phyloP scores from a whole-genome alignment of 768 basidiomycete genomes.

The Mycena capillaripes region DNA sequence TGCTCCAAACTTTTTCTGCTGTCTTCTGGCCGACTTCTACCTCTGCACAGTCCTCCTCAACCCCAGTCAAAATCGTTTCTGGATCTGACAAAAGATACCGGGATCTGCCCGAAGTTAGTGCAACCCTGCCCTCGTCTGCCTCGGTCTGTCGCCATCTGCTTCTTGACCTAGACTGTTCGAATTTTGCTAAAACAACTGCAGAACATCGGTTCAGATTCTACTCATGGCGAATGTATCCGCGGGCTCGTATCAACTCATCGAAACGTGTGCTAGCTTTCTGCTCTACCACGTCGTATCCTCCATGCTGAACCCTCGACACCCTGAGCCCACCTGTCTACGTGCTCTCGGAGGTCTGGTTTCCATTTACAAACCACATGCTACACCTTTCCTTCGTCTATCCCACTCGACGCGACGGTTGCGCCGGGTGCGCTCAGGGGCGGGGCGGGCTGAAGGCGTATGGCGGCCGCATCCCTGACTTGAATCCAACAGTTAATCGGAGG shows the following conservation, averaged over 20 bases:
- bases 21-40: too few species aligned
- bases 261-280: background rate
- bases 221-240: background rate
- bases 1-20: background rate
- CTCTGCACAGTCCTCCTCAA: background rate
- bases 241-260: background rate
- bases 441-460: background rate
- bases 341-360: background rate
- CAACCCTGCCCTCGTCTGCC: background rate
- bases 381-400: background rate
- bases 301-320: background rate
- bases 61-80: background rate
- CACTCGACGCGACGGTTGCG: too few species aligned
- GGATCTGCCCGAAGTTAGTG: background rate
- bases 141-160: background rate
- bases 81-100: background rate
- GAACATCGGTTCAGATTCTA: background rate
- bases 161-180: background rate
- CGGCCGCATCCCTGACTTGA: background rate
- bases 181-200: background rate
- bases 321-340: background rate
- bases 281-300: background rate
- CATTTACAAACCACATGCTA: background rate
- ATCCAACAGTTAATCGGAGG: background rate
- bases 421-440: background rate